Percentiles rank a stretch among this genome's conserved stretches.
Conservation (phyloP, 1,284 basidiomycete species). For the Polyporus tsugae region DNA sequence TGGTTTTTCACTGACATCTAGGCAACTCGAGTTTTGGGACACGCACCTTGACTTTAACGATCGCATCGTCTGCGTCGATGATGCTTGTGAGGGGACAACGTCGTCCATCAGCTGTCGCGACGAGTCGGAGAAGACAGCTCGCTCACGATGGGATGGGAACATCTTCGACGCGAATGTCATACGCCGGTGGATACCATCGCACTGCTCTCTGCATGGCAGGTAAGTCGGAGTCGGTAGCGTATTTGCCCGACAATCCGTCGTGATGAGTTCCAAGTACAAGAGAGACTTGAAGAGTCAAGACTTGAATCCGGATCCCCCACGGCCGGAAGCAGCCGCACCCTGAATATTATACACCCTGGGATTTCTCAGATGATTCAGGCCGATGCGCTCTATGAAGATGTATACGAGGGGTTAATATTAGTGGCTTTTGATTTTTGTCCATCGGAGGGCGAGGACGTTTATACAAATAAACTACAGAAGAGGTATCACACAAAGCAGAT, state of each 20-base stretch:
- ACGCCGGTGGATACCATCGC: conserved; percentile 71
- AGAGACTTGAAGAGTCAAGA: background rate
- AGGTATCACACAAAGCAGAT: conserved; percentile 19
- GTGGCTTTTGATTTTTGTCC: background rate
- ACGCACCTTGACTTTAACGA: conserved; percentile 71
- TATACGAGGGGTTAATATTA: background rate
- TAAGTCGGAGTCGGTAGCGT: background rate
- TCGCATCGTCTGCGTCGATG: conserved; percentile 75
- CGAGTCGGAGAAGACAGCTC: too few species aligned
- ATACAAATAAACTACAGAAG: conserved; percentile 20
- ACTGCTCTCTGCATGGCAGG: conserved; percentile 53
- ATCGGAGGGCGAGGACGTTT: background rate
- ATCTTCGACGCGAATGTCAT: conserved; percentile 70
- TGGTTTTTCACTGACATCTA: too few species aligned
- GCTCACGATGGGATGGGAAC: conserved; percentile 63
- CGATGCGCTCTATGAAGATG: too few species aligned
- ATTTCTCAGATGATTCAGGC: too few species aligned
- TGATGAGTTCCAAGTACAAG: background rate
- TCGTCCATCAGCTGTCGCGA: background rate
- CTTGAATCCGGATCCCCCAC: too few species aligned
- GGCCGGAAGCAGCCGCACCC: background rate
- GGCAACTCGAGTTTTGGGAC: background rate
- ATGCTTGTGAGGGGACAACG: conserved; percentile 52
- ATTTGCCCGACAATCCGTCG: background rate
- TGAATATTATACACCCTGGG: too few species aligned